A percentile compares a stretch with the other conserved stretches of the same genome.
phyloP scores from a whole-genome alignment of 176 grass and related monocot genomes.

The Aechmea fasciata region DNA sequence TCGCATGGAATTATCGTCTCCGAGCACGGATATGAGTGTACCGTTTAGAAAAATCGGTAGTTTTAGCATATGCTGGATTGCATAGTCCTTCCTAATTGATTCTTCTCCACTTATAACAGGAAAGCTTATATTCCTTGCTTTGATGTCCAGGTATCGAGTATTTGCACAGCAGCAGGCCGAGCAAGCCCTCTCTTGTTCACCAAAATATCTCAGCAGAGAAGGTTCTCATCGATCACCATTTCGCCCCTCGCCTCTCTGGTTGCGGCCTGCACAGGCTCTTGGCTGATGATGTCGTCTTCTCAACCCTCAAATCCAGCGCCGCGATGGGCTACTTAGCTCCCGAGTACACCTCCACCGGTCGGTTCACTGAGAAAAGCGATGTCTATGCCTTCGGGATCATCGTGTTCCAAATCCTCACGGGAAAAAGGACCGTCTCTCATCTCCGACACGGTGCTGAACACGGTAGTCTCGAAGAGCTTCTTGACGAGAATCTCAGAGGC shows the following conservation, averaged over 20 bases:
- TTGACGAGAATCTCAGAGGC: slow-evolving; percentile 40
- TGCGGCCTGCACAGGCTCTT: slow-evolving; percentile 84
- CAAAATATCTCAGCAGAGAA: slow-evolving; percentile 90
- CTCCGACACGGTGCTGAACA: slow-evolving; percentile 13
- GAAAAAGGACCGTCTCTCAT: slow-evolving; percentile 48
- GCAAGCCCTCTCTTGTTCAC: slow-evolving; percentile 65
- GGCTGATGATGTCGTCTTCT: slow-evolving; percentile 78
- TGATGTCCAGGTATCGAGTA: slow-evolving; percentile 65
- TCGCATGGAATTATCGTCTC: too few species aligned
- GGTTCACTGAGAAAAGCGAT: slow-evolving; percentile 95
- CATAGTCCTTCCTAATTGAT: background rate
- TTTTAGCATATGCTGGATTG: background rate
- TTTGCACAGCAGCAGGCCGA: slow-evolving; percentile 55
- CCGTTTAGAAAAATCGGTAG: too few species aligned
- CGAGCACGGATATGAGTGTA: too few species aligned
- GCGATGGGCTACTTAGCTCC: slow-evolving; percentile 90
- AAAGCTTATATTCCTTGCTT: background rate
- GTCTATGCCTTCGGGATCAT: slow-evolving; percentile 75
- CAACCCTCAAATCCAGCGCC: slow-evolving; percentile 72
- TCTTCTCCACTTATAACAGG: background rate
- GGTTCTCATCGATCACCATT: slow-evolving; percentile 71
- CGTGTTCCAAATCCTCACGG: slow-evolving; percentile 65
- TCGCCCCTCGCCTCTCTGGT: slow-evolving; percentile 37
- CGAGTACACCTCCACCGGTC: slow-evolving; percentile 50
- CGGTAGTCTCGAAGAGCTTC: slow-evolving; percentile 30